phyloP scores from a whole-genome alignment of 768 basidiomycete species.

The Leccinum obscurum region DNA sequence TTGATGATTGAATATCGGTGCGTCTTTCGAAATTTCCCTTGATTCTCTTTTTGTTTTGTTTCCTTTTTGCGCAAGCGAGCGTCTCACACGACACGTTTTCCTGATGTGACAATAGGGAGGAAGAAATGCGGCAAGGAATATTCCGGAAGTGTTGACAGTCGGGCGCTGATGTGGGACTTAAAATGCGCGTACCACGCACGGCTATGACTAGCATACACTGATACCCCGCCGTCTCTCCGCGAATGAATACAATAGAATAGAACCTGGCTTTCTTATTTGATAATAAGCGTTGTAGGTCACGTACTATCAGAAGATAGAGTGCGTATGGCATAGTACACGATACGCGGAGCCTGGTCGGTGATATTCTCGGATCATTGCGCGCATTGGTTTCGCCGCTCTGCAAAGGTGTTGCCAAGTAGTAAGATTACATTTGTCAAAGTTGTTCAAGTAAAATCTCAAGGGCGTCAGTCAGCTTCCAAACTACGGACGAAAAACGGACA shows the following conservation, averaged over 20 bases:
- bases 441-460: no score
- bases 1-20: conserved; percentile 97
- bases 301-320: no score
- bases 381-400: no score
- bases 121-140: conserved; percentile 68
- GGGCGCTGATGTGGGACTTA: not conserved
- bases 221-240: not conserved
- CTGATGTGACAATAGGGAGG: conserved; percentile 49
- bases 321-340: no score
- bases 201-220: not conserved
- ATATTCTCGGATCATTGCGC: no score
- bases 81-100: conserved; percentile 2
- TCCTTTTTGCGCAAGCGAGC: not conserved
- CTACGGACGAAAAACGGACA: not conserved
- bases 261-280: not conserved
- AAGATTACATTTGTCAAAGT: no score
- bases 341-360: no score
- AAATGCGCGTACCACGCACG: not conserved
- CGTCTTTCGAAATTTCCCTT: conserved; percentile 23
- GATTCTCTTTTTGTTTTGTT: not conserved
- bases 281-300: no score
- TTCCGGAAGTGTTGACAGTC: conserved; percentile 44
- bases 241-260: not conserved
- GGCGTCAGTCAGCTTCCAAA: not conserved
- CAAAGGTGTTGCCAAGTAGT: no score